Evolutionary conservation across 108 stramenopile genomes (phyloP).

Genomic region (Tribonema minus): DNA sequence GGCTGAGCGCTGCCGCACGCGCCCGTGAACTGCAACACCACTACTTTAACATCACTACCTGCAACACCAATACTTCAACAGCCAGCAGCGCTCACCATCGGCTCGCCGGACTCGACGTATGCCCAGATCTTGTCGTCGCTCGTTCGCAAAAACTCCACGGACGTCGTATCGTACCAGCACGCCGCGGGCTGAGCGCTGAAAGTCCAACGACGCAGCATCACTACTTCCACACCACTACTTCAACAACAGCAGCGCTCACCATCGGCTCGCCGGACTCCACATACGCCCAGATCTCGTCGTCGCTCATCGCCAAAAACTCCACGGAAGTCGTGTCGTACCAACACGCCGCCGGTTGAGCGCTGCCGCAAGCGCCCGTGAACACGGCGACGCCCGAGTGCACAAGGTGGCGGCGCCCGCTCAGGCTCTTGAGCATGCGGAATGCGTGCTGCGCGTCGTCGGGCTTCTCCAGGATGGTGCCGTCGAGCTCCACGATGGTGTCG

Average conservation of each 20-base stretch:
- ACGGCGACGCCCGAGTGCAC: conserved; percentile 85
- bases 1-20: conserved; percentile 1
- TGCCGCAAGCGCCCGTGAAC: conserved; percentile 49
- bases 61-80: too few relatives aligned
- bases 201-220: too few relatives aligned
- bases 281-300: conserved; percentile 72
- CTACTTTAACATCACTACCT: too few relatives aligned
- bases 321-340: conserved; percentile 77
- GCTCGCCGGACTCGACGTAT: too few relatives aligned
- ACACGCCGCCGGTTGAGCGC: conserved; percentile 38
- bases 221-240: too few relatives aligned
- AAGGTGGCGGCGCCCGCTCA: conserved; percentile 72
- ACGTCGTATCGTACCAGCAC: too few relatives aligned
- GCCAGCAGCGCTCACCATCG: too few relatives aligned
- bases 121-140: too few relatives aligned
- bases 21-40: conserved; percentile 61
- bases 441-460: conserved; percentile 71
- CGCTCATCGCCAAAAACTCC: conserved; percentile 63
- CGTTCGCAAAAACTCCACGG: too few relatives aligned
- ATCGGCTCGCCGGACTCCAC: conserved; percentile 88
- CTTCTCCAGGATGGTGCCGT: conserved; percentile 70
- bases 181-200: too few relatives aligned
- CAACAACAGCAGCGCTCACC: too few relatives aligned
- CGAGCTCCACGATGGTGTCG: conserved; percentile 58
- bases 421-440: conserved; percentile 61